Conservation (phyloP, 306 rosid species). For the Citrullus colocynthis region DNA sequence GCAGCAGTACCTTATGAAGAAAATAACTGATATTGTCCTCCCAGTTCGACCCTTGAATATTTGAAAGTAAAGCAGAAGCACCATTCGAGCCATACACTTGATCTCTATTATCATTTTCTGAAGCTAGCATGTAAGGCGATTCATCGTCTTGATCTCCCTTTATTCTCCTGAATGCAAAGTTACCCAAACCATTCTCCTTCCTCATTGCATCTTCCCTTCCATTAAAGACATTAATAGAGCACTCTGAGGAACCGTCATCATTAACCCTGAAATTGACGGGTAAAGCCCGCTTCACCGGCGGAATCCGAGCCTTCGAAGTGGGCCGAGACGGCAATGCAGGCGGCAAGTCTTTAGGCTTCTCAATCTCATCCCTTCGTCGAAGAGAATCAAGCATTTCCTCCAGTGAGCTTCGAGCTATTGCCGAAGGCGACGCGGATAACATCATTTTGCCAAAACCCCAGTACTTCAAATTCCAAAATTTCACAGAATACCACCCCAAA, state of each 20-base stretch:
- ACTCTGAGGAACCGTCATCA: constrained; percentile 16
- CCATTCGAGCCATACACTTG: constrained; percentile 14
- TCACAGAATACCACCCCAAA: constrained; percentile 18
- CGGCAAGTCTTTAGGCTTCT: constrained; percentile 71
- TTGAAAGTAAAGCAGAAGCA: constrained; percentile 17
- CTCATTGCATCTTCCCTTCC: constrained; percentile 36
- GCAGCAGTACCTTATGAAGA: constrained; percentile 60
- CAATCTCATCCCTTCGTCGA: constrained; percentile 57
- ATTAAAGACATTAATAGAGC: constrained; percentile 13
- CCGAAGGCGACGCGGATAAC: constrained; percentile 49
- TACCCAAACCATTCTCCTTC: constrained; percentile 29
- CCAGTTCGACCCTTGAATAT: constrained; percentile 25
- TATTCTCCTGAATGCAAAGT: constrained; percentile 51
- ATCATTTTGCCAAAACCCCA: constrained; percentile 29
- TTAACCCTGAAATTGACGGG: constrained; percentile 40
- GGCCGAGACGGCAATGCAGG: constrained; percentile 97
- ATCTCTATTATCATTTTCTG: constrained; percentile 22
- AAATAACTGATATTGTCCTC: constrained; percentile 66
- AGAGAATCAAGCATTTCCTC: constrained; percentile 97
- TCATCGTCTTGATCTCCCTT: constrained; percentile 32
- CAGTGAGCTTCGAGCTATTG: constrained; percentile 66
- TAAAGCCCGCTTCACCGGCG: constrained; percentile 55
- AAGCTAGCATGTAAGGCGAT: constrained; percentile 44
- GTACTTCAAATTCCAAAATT: constrained; percentile 11
- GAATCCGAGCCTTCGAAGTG: constrained; percentile 54